Conservation (phyloP, 1,284 basidiomycete species). For the Xanthoconium separans region DNA sequence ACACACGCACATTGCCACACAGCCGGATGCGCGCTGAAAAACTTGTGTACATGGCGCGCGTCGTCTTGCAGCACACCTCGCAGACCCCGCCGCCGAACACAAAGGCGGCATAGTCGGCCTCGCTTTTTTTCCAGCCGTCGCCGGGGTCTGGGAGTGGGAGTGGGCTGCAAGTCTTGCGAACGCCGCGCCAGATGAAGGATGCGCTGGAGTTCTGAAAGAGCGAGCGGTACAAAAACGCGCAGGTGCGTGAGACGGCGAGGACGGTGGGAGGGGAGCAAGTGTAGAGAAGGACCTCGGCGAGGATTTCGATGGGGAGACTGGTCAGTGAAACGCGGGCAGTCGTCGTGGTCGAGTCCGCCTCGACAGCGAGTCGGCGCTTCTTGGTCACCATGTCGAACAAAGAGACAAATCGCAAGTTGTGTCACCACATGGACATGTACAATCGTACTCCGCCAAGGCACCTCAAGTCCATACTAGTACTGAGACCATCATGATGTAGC, state of each 20-base stretch:
- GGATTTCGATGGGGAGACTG: slow-evolving; percentile 44
- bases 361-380: background rate
- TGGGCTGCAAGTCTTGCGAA: slow-evolving; percentile 33
- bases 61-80: slow-evolving; percentile 48
- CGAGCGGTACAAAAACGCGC: slow-evolving; percentile 38
- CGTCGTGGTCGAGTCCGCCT: background rate
- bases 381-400: slow-evolving; percentile 6
- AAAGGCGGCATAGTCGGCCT: slow-evolving; percentile 55
- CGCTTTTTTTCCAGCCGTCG: slow-evolving; percentile 34
- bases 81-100: slow-evolving; percentile 59
- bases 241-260: slow-evolving; percentile 45
- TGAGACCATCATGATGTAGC: no score
- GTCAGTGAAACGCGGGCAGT: slow-evolving; percentile 5
- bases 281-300: slow-evolving; percentile 43
- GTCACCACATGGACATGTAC: no score
- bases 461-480: no score
- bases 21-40: slow-evolving; percentile 45
- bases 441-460: no score
- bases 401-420: no score
- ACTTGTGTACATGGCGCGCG: slow-evolving; percentile 39
- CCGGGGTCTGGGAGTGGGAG: slow-evolving; percentile 39
- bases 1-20: slow-evolving; percentile 41
- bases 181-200: slow-evolving; percentile 43
- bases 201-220: slow-evolving; percentile 36
- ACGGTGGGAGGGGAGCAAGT: slow-evolving; percentile 41